phyloP scores from a whole-genome alignment of 495 filamentous ascomycete species.

The Daldinia childiae region DNA sequence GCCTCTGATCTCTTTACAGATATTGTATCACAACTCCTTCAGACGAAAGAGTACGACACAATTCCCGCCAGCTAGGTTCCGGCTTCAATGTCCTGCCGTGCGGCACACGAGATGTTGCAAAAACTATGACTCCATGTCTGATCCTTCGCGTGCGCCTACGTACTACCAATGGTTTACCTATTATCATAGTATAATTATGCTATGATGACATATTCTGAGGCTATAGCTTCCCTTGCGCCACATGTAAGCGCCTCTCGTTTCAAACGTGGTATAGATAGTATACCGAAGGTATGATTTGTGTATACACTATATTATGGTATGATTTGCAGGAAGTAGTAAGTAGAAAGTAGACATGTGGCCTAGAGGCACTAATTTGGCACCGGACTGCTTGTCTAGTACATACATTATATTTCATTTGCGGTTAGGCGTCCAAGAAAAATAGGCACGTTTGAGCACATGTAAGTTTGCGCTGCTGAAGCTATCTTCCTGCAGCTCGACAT shows the following conservation, averaged over 20 bases:
- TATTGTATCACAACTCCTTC: constrained; percentile 34
- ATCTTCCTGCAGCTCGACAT: constrained; percentile 42
- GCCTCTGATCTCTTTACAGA: constrained; percentile 20
- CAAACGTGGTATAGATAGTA: background rate
- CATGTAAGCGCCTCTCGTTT: constrained; percentile 20
- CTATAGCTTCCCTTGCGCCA: constrained; percentile 21
- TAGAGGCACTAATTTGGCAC: constrained; percentile 21
- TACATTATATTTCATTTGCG: background rate
- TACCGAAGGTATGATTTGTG: background rate
- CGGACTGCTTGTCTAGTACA: constrained; percentile 20
- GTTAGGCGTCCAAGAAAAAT: background rate
- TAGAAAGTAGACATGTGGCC: no score
- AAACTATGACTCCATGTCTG: constrained; percentile 23
- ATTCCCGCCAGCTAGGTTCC: constrained; percentile 27
- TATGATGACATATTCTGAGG: constrained; percentile 8
- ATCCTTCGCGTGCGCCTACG: constrained; percentile 36
- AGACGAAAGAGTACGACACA: constrained; percentile 10
- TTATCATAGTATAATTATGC: background rate
- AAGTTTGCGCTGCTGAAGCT: constrained; percentile 31
- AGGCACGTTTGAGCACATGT: constrained; percentile 7
- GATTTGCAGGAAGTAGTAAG: constrained; percentile 12
- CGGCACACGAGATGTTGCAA: constrained; percentile 9
- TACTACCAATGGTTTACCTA: constrained; percentile 1
- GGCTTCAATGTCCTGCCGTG: constrained; percentile 26
- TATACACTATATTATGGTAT: constrained; percentile 2